Conservation (phyloP, 257 asterid species). For the Petrea volubilis region DNA sequence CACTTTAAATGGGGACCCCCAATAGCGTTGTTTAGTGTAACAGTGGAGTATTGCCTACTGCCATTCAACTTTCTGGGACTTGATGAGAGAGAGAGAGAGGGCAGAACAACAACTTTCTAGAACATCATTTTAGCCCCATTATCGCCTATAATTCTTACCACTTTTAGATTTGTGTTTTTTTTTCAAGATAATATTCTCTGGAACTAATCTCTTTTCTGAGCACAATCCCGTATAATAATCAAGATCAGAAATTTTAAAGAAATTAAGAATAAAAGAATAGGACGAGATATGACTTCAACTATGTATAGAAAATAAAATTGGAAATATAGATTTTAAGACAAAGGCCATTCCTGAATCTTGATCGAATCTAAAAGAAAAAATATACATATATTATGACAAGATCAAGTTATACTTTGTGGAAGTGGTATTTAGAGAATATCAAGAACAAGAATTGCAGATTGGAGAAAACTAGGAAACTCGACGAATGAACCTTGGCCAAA, state of each 20-base stretch:
- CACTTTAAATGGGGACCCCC: slow-evolving; percentile 11
- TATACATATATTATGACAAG: neutral
- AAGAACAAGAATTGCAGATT: too few species aligned
- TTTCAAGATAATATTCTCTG: neutral
- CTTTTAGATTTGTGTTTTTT: neutral
- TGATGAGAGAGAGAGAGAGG: too few species aligned
- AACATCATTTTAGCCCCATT: neutral
- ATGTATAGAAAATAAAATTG: neutral
- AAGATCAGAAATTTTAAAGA: neutral
- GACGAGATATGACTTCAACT: neutral
- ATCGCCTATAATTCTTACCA: neutral
- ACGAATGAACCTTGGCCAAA: too few species aligned
- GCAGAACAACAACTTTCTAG: neutral
- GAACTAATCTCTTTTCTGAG: neutral
- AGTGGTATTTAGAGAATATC: neutral
- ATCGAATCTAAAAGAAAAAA: neutral
- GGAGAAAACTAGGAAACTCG: neutral
- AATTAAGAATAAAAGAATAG: too few species aligned
- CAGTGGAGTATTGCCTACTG: slow-evolving; percentile 5
- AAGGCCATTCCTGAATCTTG: neutral
- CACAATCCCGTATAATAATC: neutral
- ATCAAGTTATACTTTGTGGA: neutral
- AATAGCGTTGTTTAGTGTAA: neutral
- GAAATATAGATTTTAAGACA: neutral
- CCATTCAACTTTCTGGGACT: neutral